Evolutionary conservation across 2,329 filamentous ascomycete genomes (phyloP).

Genomic region (Aspergillus tanneri): DNA sequence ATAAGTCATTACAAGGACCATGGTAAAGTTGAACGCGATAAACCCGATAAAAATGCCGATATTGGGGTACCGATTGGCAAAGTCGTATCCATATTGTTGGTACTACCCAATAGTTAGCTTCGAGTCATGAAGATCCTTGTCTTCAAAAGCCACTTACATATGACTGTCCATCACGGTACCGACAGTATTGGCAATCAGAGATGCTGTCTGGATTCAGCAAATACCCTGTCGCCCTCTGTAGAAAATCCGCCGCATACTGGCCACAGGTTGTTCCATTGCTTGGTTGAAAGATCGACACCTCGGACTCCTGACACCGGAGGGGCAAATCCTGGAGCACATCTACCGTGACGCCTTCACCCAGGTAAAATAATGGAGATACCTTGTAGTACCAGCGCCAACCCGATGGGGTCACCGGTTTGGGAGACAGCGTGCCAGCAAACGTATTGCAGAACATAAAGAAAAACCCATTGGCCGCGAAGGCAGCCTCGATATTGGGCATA

Average conservation of each 20-base stretch:
- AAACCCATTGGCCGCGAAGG: slow-evolving; percentile 75
- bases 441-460: slow-evolving; percentile 76
- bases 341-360: slow-evolving; percentile 72
- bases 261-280: neutral
- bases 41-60: slow-evolving; percentile 73
- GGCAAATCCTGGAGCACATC: slow-evolving; percentile 65
- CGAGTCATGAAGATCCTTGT: neutral
- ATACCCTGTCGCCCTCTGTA: slow-evolving; percentile 1
- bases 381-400: slow-evolving; percentile 82
- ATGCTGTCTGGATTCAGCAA: slow-evolving; percentile 1
- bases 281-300: slow-evolving; percentile 3
- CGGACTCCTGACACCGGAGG: slow-evolving; percentile 55
- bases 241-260: slow-evolving; percentile 1
- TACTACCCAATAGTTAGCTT: slow-evolving; percentile 57
- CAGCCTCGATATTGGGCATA: slow-evolving; percentile 72
- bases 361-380: slow-evolving; percentile 76
- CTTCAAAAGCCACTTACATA: slow-evolving; percentile 4
- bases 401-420: slow-evolving; percentile 67
- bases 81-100: slow-evolving; percentile 70
- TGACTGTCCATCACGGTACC: slow-evolving; percentile 3
- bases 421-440: slow-evolving; percentile 81
- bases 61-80: slow-evolving; percentile 69
- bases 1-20: slow-evolving; percentile 48
- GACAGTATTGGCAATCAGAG: slow-evolving; percentile 4
- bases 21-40: slow-evolving; percentile 69